Evolutionary conservation across 2,329 filamentous ascomycete genomes (phyloP).

Genomic region (Chaetomium sp.): DNA sequence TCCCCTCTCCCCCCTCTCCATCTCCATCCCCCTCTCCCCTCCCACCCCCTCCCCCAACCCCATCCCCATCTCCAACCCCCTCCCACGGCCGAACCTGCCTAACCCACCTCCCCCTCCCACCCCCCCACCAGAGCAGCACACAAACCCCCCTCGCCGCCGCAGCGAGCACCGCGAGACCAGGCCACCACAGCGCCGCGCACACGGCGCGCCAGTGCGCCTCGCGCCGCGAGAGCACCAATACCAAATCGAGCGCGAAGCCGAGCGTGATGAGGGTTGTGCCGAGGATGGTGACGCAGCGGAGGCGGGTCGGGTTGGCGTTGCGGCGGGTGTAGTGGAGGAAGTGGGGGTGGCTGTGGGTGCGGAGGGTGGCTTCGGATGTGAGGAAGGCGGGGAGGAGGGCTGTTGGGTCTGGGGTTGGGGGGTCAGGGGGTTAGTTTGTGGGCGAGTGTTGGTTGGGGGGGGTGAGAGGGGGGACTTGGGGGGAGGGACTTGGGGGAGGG

Average conservation of each 20-base stretch:
- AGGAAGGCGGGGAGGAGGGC: constrained; percentile 46
- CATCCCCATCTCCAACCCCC: constrained; percentile 35
- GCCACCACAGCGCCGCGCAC: constrained; percentile 42
- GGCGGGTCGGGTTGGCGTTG: constrained; percentile 44
- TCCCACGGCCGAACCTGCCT: constrained; percentile 48
- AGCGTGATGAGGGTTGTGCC: background rate
- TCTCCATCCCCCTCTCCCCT: constrained; percentile 40
- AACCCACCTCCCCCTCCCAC: constrained; percentile 34
- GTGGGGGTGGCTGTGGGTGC: constrained; percentile 44
- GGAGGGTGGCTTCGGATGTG: constrained; percentile 43
- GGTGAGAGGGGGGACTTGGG: background rate
- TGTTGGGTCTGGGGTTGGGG: constrained; percentile 40
- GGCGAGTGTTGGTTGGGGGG: background rate
- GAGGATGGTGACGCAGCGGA: constrained; percentile 37
- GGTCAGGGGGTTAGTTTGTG: background rate
- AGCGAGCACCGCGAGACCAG: constrained; percentile 41
- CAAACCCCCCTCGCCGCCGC: constrained; percentile 42
- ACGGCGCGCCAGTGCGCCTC: constrained; percentile 38
- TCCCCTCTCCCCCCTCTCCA: constrained; percentile 36
- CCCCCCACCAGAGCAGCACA: constrained; percentile 35
- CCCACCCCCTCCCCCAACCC: constrained; percentile 41
- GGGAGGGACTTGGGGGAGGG: too few species aligned
- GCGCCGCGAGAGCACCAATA: constrained; percentile 40
- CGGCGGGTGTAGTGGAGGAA: constrained; percentile 45
- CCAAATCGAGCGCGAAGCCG: constrained; percentile 23